Evolutionary conservation across 1,284 basidiomycete species (phyloP), one percentile per base, ranked within the genome.

Genomic region (Ustilago bromivora): DNA sequence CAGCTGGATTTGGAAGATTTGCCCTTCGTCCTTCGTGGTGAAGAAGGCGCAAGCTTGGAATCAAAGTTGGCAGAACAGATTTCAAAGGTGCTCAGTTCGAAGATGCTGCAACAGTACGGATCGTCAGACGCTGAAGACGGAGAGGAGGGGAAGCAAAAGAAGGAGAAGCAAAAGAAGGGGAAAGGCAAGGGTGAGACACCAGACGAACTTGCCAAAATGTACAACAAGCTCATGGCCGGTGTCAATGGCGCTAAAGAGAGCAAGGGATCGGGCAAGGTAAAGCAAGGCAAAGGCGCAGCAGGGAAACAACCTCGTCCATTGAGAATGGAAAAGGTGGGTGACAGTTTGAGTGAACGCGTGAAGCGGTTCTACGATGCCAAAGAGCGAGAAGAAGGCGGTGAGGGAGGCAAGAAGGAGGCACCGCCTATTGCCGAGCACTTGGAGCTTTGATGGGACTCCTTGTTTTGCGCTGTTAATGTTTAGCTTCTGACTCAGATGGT

Each of bases 331-430:
- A 78, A 73, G 36, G 71, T 78, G 12, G 71, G 71, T 17, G 76
- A 78, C 36, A 78, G 68, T 40, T 36, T 78, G 23, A 57, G 59
- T 7, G 76, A 78, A 35, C 61, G 76, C n/a, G 76, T 65, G n/a
- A 68, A 75, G 28, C 64, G 76, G 7, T 78, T 75, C 23, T 78
- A 78, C 40, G 76, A 78, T 13, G 71, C 64, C 3, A 63, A 65
- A 23, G 40, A 68, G 41, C 34, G 61, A 12, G 10, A 69, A 31
- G 32, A 34, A 12, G 19, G 28, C 12, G 36, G 11, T 41, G 19
- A 47, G 11, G 23, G 67, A 6, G 53, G 31, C 1, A 38, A 59
- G 34, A 8, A 15, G 23, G 34, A 47, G 6, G 17, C 47, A 11
- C 49, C 59, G 40, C 11, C 32, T 2, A 31, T 58, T n/a, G 56